Base-by-base conservation (phyloP, 805 yeast genomes). In the Metschnikowia lunata region DNA sequence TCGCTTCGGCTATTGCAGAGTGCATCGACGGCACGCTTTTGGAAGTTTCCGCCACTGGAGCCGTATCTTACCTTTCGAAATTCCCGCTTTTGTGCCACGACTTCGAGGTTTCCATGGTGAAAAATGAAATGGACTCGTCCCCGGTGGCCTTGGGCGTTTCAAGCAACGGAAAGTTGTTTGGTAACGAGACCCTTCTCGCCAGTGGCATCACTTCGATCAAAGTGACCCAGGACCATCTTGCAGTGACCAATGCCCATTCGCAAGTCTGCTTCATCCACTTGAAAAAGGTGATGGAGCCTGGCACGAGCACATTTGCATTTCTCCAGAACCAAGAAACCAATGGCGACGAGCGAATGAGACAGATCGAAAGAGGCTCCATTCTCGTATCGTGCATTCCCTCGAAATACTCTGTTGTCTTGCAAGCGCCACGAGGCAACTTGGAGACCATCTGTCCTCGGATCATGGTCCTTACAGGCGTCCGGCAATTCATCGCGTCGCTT, bases 361-460 rank as follows among this genome's bases (percentile, higher is more conserved):
- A 83, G 46, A 83, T 93, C 42, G 99, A 93, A 65, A 76, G 97
- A 52, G 98, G 99, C 1, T 88, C 97, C 0, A 55, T 85, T n/a
- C 64, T 93, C 38, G 88, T 91, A 0, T 72, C 89, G 33, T 79
- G 80, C 1, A 83, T 89, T 57, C 97, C 97, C 1, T 79, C 91
- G 0, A 84, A 79, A 43, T 82, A 89, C 45, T 76, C 90, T 0
- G 89, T 95, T 14, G 81, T 88, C 4, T 71, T 93, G 42, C 97
- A 93, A 63, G 97, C 97, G 5, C 95, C 95, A 47, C 78, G 99
- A 61, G 99, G 99, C 49, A 93, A 93, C 58, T 69, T 93, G 53
- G 99, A 93, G 63, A 89, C 98, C 0, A 85, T 93, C 14, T 83
- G 80, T 57, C 99, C 99, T 11, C 76, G 99, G 62, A 85, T 93